Evolutionary conservation across 2,329 filamentous ascomycete species (phyloP).

Genomic region (Clonostachys byssicola): DNA sequence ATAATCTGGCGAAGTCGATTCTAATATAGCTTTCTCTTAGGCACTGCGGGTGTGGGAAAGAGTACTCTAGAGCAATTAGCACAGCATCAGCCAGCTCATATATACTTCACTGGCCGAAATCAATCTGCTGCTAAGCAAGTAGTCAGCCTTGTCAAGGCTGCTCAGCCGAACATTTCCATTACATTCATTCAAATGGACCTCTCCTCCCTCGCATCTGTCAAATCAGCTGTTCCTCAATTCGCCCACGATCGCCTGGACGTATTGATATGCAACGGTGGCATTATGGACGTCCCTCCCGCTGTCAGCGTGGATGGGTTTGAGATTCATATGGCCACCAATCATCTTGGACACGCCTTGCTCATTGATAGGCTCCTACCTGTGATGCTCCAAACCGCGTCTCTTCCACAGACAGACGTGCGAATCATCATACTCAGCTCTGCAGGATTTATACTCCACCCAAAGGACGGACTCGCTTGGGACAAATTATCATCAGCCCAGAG

Average conservation of each 20-base stretch:
- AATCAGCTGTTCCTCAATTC: conserved; percentile 12
- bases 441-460: conserved; percentile 15
- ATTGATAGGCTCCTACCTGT: conserved; percentile 26
- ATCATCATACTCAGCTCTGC: conserved; percentile 14
- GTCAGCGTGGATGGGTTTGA: conserved; percentile 41
- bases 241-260: conserved; percentile 28
- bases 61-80: conserved; percentile 1
- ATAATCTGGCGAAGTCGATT: no score
- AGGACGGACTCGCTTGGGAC: conserved; percentile 18
- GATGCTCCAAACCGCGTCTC: conserved; percentile 16
- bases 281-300: conserved; percentile 27
- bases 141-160: not conserved
- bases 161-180: not conserved
- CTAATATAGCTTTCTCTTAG: not conserved
- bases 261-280: conserved; percentile 40
- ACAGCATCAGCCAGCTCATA: conserved; percentile 35
- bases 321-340: conserved; percentile 42
- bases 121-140: conserved; percentile 22
- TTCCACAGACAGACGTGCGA: conserved; percentile 15
- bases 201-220: conserved; percentile 34
- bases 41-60: conserved; percentile 3
- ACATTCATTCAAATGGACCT: conserved; percentile 29
- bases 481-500: not conserved
- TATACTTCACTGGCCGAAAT: conserved; percentile 44
- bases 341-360: conserved; percentile 42